Evolutionary conservation across 768 basidiomycete genomes (phyloP), one percentile per base, ranked within the genome.

Genomic region (Trametes villosa): DNA sequence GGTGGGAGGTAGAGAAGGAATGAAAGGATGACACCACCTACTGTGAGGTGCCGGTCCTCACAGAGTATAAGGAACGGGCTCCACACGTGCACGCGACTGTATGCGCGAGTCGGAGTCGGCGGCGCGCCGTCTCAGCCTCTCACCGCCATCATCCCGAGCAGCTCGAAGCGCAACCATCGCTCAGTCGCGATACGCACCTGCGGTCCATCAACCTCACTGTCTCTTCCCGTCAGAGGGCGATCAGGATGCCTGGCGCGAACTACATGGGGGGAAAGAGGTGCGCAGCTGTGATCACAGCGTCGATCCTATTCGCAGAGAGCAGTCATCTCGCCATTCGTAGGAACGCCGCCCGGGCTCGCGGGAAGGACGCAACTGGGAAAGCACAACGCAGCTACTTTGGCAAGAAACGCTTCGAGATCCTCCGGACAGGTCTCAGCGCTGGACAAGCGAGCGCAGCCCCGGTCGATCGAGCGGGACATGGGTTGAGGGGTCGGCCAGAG

Each of bases 251-350:
- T 22, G 88, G 88, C 7, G 88, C 87, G 30, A 90, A 90, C 66
- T 90, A 89, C 62, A 89, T 88, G 87, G 88, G 88, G 24, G 88
- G 88, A 13, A 87, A 83, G 75, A 79, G 86, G 88, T 86, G 48
- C 34, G 72, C 20, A 20, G 30, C 30, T 9, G 24, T 12, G 3
- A 15, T 52, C 22, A 31, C 56, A 49, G 11, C 38, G 17, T 20
- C 30, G 4, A 22, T 49, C 27, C 30, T 3, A 24, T 29, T 41
- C 29, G 18, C 36, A 20, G 31, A 52, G 3, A 18, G 24, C 30
- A 18, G 17, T 12, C 17, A 45, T 22, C n/a, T n/a, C n/a, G n/a
- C n/a, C n/a, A n/a, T n/a, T n/a, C 24, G 13, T 57, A 90, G 89
- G 66, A 89, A 84, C 67, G 77, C 78, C 1, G 83, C 82, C 20